phyloP scores from a whole-genome alignment of 2,329 filamentous ascomycete species.

The Neonectria magnoliae region DNA sequence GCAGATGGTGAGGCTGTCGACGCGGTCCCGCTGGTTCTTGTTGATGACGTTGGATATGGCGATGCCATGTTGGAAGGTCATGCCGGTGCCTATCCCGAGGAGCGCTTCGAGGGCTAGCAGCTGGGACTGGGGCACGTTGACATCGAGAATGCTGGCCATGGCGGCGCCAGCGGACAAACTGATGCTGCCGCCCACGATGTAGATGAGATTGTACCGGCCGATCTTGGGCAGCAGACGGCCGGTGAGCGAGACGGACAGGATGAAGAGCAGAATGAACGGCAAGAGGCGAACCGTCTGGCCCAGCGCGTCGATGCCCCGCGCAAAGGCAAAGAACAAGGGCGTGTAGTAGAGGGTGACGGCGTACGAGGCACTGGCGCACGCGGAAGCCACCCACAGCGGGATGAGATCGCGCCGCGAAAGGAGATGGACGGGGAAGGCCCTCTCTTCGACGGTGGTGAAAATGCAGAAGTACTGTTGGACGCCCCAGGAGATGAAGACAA shows the following conservation, averaged over 20 bases:
- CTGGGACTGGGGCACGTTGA: slow-evolving; percentile 36
- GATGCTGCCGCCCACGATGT: slow-evolving; percentile 41
- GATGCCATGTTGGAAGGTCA: slow-evolving; percentile 45
- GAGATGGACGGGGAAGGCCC: slow-evolving; percentile 25
- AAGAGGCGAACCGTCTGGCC: slow-evolving; percentile 54
- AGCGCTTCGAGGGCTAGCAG: slow-evolving; percentile 47
- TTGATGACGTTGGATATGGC: slow-evolving; percentile 44
- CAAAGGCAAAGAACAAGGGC: slow-evolving; percentile 65
- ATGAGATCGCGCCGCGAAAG: slow-evolving; percentile 47
- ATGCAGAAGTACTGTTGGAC: slow-evolving; percentile 58
- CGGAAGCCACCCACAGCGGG: slow-evolving; percentile 55
- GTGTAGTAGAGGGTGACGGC: slow-evolving; percentile 61
- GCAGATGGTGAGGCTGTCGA: slow-evolving; percentile 47
- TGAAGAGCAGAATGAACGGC: slow-evolving; percentile 54
- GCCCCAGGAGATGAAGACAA: slow-evolving; percentile 55
- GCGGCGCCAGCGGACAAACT: slow-evolving; percentile 41
- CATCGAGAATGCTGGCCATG: slow-evolving; percentile 39
- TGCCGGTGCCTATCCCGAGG: slow-evolving; percentile 46
- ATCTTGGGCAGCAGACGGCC: slow-evolving; percentile 51
- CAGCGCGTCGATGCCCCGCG: slow-evolving; percentile 52
- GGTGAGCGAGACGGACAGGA: slow-evolving; percentile 47
- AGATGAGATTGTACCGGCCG: slow-evolving; percentile 51
- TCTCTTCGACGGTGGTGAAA: slow-evolving; percentile 53
- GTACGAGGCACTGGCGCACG: slow-evolving; percentile 48
- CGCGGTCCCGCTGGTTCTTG: slow-evolving; percentile 37